Base-by-base conservation (phyloP, 1,139 yeast species). In the Pichiaceae sp. region DNA sequence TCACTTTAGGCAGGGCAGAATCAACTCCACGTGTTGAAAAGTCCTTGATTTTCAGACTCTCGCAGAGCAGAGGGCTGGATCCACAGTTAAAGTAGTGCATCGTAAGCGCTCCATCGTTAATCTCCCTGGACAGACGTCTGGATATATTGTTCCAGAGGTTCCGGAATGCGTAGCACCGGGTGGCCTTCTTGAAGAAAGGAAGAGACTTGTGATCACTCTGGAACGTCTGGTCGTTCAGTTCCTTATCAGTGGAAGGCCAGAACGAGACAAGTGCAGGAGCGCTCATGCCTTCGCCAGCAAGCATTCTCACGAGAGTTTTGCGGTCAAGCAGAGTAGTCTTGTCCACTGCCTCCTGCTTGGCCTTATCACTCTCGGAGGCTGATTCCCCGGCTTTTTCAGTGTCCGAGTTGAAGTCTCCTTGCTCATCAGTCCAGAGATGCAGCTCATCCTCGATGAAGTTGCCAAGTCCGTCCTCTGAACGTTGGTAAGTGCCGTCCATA, bases 51-150 rank as follows among this genome's bases (percentile, higher is more conserved):
- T 77, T 78, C 30, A 81, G 52, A 36, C 67, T 60, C 26, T 58
- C 49, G 53, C 91, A 81, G 4, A 79, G 49, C 17, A 59, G 60
- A 3, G 64, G 58, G 46, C 75, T 66, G 16, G 68, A 54, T 14
- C 43, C 40, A 55, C 91, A 81, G 56, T 75, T 76, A 43, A 80
- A 61, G 54, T 75, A 85, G 7, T 72, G 80, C 11, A 55, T 29
- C 3, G 42, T 36, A 2, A 54, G 18, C 18, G 45, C 42, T 4
- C 42, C 38, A 0, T 74, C 58, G n/a, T 59, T 59, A n/a, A 72
- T 59, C 7, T 61, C 57, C 7, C 63, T 50, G 11, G 60, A 47
- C 5, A 79, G 52, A 33, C 64, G 69, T 46, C 73, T 75, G 17
- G 79, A 68, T 8, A 77, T 55, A 29, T 65, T 57, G 39, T 69